Conservation (phyloP, 805 yeast genomes). For the Torulaspora maleeae region DNA sequence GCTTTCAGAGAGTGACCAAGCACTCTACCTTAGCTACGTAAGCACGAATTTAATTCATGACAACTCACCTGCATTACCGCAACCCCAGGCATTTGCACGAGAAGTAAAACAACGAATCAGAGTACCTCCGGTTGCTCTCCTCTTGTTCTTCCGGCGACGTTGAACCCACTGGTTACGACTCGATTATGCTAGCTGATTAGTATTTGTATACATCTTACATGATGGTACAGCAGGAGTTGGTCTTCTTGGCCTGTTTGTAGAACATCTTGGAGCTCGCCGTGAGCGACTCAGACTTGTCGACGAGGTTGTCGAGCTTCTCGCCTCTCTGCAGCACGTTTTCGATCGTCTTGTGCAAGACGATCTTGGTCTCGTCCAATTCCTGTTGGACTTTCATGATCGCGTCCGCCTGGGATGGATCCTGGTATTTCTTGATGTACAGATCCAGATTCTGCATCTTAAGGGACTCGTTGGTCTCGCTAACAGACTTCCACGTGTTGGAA, state of each 20-base stretch:
- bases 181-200: not conserved
- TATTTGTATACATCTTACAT: conserved; percentile 40
- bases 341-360: conserved; percentile 91
- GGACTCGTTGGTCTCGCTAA: conserved; percentile 40
- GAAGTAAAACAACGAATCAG: too few species aligned
- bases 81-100: too few species aligned
- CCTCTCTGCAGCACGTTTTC: conserved; percentile 94
- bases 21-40: too few species aligned
- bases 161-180: too few species aligned
- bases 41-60: too few species aligned
- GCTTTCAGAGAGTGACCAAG: conserved; percentile 10
- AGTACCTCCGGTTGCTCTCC: too few species aligned
- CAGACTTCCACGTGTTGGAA: conserved; percentile 57
- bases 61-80: too few species aligned
- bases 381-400: conserved; percentile 95
- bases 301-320: conserved; percentile 88
- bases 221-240: conserved; percentile 82
- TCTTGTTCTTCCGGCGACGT: too few species aligned
- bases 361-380: conserved; percentile 95
- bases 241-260: conserved; percentile 94
- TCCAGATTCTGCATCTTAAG: conserved; percentile 48
- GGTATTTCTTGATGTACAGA: conserved; percentile 73
- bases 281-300: conserved; percentile 91
- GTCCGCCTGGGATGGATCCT: conserved; percentile 96
- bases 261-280: conserved; percentile 87